Percentiles rank a stretch among this genome's conserved stretches.
phyloP scores from a whole-genome alignment of 345 rosid species.

The Euphorbia lathyris region DNA sequence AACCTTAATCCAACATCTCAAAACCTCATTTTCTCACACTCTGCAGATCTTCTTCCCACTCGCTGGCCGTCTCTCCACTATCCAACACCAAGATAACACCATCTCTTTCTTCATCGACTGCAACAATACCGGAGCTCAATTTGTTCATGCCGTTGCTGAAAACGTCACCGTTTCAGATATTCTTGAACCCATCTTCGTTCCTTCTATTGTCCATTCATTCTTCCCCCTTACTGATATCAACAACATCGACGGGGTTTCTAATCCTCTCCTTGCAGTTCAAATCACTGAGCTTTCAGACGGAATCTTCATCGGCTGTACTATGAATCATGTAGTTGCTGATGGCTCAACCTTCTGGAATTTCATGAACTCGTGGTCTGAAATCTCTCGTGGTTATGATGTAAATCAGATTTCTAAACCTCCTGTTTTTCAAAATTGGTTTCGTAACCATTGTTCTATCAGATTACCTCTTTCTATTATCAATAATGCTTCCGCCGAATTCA shows the following conservation, averaged over 20 bases:
- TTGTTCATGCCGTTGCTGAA: conserved; percentile 36
- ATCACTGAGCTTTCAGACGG: conserved; percentile 22
- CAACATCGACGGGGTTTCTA: conserved; percentile 25
- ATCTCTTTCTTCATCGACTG: conserved; percentile 33
- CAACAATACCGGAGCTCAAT: conserved; percentile 27
- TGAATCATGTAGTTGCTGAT: conserved; percentile 19
- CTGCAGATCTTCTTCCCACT: conserved; percentile 34
- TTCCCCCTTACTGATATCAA: conserved; percentile 37
- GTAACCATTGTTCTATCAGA: conserved; percentile 23
- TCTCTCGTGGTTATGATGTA: conserved; percentile 21
- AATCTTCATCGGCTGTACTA: conserved; percentile 20
- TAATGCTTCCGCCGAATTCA: not conserved
- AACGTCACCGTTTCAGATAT: conserved; percentile 34
- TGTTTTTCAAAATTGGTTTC: conserved; percentile 33
- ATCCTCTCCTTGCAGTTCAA: conserved; percentile 21
- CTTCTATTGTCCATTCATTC: conserved; percentile 28
- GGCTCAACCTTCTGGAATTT: conserved; percentile 26
- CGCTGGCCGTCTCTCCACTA: conserved; percentile 39
- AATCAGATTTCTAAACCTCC: conserved; percentile 3
- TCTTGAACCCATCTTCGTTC: conserved; percentile 28
- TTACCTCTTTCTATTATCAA: conserved; percentile 21
- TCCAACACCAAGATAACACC: conserved; percentile 19
- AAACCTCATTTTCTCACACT: conserved; percentile 35
- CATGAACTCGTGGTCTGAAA: conserved; percentile 18
- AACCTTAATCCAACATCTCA: conserved; percentile 18